Conservation (phyloP, 768 basidiomycete genomes). For the Kwoniella botswanensis region DNA sequence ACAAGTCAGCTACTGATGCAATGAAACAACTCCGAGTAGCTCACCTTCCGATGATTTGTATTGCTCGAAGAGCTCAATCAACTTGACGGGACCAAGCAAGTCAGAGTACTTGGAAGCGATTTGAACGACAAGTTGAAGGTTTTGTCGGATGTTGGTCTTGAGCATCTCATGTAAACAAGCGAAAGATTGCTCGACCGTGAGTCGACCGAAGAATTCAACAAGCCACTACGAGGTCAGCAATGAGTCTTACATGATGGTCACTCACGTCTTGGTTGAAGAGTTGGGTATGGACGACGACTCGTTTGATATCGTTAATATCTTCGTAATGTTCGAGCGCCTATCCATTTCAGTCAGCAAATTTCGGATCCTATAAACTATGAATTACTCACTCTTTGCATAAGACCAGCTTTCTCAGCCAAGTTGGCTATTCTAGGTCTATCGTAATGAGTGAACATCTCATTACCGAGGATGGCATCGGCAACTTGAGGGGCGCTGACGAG, state of each 20-base stretch:
- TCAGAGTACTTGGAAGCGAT: slow-evolving; percentile 99
- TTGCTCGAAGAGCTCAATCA: slow-evolving; percentile 97
- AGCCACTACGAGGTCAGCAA: slow-evolving; percentile 73
- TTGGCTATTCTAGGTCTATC: slow-evolving; percentile 96
- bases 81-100: slow-evolving; percentile 91
- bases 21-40: slow-evolving; percentile 18
- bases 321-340: slow-evolving; percentile 98
- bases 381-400: slow-evolving; percentile 79
- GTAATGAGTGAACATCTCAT: slow-evolving; percentile 97
- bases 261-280: slow-evolving; percentile 80
- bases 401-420: slow-evolving; percentile 95
- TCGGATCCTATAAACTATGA: slow-evolving; percentile 1
- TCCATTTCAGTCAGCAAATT: slow-evolving; percentile 55
- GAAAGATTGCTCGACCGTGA: slow-evolving; percentile 97
- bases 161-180: slow-evolving; percentile 97
- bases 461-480: slow-evolving; percentile 96
- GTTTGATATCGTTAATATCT: slow-evolving; percentile 97
- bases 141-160: slow-evolving; percentile 93
- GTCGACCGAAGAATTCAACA: slow-evolving; percentile 91
- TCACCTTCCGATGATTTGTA: slow-evolving; percentile 96
- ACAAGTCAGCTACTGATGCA: slow-evolving; percentile 4
- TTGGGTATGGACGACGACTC: slow-evolving; percentile 89
- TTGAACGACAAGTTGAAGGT: slow-evolving; percentile 93
- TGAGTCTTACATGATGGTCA: slow-evolving; percentile 13
- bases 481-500: slow-evolving; percentile 96